A percentile compares a stretch with the other conserved stretches of the same genome.
Evolutionary conservation across 2,329 filamentous ascomycete species (phyloP).

Genomic region (Aaosphaeria arxii): DNA sequence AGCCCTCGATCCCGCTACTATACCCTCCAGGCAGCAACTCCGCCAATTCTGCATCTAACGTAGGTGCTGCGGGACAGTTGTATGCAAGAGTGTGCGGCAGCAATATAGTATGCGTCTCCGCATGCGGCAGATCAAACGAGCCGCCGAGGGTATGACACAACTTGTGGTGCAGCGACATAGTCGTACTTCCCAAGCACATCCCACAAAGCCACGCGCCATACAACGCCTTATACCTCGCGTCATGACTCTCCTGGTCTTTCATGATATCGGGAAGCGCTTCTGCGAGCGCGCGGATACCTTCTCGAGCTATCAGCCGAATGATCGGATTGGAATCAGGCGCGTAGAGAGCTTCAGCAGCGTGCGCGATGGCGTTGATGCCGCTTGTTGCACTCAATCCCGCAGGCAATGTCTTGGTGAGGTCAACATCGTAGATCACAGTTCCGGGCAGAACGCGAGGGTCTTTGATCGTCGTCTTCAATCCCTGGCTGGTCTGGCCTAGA

Average conservation of each 20-base stretch:
- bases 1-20: constrained; percentile 56
- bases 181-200: constrained; percentile 56
- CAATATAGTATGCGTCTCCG: constrained; percentile 63
- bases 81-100: constrained; percentile 63
- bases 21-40: constrained; percentile 54
- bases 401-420: constrained; percentile 60
- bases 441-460: constrained; percentile 60
- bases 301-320: constrained; percentile 55
- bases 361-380: constrained; percentile 65
- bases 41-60: constrained; percentile 53
- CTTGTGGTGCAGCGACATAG: constrained; percentile 67
- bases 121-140: constrained; percentile 62
- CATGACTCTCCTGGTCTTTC: constrained; percentile 41
- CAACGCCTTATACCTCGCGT: constrained; percentile 37
- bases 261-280: constrained; percentile 53
- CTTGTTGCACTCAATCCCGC: constrained; percentile 53
- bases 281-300: constrained; percentile 56
- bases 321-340: constrained; percentile 61
- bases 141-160: constrained; percentile 65
- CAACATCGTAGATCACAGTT: constrained; percentile 63
- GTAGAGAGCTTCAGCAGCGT: constrained; percentile 64
- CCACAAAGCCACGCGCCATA: constrained; percentile 67
- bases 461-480: constrained; percentile 55
- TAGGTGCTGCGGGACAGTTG: constrained; percentile 55
- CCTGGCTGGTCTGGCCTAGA: constrained; percentile 59